phyloP scores from a whole-genome alignment of 164 flowering plant genomes.

The Stephania japonica region DNA sequence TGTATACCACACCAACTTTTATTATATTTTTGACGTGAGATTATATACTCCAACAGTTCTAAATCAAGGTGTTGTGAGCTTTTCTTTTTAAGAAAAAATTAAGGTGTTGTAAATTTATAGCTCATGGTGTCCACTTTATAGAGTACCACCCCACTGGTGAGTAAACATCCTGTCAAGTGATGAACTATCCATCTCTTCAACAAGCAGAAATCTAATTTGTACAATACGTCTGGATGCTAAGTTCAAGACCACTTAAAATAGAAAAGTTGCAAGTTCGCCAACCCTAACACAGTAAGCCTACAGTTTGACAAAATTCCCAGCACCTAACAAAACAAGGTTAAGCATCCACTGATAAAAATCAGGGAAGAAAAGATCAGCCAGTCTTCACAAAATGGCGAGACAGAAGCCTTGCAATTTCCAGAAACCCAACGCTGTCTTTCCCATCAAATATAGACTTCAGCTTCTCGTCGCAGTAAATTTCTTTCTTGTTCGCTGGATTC shows the following conservation, averaged over 20 bases:
- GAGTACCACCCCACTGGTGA: no score
- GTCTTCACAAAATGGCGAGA: slow-evolving; percentile 49
- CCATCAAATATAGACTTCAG: slow-evolving; percentile 64
- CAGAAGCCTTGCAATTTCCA: slow-evolving; percentile 50
- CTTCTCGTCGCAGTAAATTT: slow-evolving; percentile 62
- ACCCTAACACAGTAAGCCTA: neutral
- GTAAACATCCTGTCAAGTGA: no score
- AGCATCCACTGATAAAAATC: neutral
- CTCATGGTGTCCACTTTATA: no score
- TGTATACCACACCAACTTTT: no score
- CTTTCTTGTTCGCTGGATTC: slow-evolving; percentile 53
- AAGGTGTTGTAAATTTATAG: no score
- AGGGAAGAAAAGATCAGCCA: slow-evolving; percentile 13
- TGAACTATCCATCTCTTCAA: no score
- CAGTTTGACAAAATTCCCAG: neutral
- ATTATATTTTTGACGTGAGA: no score
- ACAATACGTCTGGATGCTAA: slow-evolving; percentile 1
- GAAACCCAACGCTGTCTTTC: slow-evolving; percentile 51
- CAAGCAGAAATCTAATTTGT: neutral
- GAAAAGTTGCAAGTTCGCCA: neutral
- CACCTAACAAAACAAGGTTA: neutral
- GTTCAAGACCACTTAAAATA: no score
- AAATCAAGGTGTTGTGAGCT: no score
- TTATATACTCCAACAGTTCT: no score
- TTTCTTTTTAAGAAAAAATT: no score